These are phyloP conservation scores for Helminthosporium solani DNA, from an alignment of 2,329 filamentous ascomycete species.

Conservation along the genomic window DNA sequence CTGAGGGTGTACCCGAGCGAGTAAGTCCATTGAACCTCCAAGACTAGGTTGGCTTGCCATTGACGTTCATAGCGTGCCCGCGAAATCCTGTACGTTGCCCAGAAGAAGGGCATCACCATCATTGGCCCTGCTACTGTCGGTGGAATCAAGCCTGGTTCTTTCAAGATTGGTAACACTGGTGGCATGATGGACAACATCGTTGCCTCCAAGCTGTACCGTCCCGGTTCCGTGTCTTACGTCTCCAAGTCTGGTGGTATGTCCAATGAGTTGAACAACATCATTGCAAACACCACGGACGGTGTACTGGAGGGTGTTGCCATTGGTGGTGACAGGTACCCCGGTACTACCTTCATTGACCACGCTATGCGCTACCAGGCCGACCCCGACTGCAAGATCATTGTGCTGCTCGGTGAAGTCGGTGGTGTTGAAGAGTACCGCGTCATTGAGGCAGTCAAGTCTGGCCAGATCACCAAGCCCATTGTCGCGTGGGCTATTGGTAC, in stretches of 20 bases:
- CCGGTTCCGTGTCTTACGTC: constrained; percentile 97
- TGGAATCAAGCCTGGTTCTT: constrained; percentile 98
- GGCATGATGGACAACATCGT: constrained; percentile 99
- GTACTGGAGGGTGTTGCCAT: constrained; percentile 99
- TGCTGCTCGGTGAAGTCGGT: constrained; percentile 96
- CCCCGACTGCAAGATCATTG: constrained; percentile 94
- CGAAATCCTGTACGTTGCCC: constrained; percentile 93
- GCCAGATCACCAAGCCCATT: constrained; percentile 95
- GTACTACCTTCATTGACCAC: constrained; percentile 99
- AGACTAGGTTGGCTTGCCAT: constrained; percentile 2
- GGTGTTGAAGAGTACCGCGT: constrained; percentile 99
- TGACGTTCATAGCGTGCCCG: constrained; percentile 71
- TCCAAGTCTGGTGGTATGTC: constrained; percentile 99
- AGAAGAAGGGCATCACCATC: constrained; percentile 99
- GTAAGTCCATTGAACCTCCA: constrained; percentile 56
- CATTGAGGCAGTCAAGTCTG: constrained; percentile 94
- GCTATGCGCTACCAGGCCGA: constrained; percentile 94
- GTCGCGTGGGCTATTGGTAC: constrained; percentile 99
- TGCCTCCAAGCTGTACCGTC: constrained; percentile 98
- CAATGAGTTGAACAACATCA: constrained; percentile 99
- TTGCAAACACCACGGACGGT: constrained; percentile 93
- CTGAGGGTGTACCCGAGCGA: constrained; percentile 97
- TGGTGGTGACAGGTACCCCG: constrained; percentile 97
- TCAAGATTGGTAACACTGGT: constrained; percentile 99
- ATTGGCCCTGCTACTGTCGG: constrained; percentile 97